Percentiles rank a stretch among this genome's conserved stretches.
phyloP scores from a whole-genome alignment of 2,329 filamentous ascomycete species.

The Verticillium nubilum region DNA sequence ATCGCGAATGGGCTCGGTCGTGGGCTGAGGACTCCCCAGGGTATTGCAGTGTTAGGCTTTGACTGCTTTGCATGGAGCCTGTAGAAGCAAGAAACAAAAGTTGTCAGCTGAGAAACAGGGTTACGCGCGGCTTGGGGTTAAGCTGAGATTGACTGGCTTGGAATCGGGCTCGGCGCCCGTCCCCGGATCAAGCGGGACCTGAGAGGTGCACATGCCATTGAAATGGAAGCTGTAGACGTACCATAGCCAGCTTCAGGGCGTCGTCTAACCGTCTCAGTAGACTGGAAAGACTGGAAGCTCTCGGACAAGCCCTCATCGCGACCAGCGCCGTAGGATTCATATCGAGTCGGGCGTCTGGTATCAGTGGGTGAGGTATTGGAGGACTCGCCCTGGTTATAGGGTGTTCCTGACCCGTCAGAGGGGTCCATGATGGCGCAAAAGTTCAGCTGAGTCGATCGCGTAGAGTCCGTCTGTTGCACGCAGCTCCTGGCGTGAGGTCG shows the following conservation, averaged over 20 bases:
- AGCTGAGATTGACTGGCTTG: conserved; percentile 18
- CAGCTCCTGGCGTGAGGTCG: not conserved
- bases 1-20: conserved; percentile 32
- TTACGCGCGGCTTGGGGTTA: conserved; percentile 7
- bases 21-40: conserved; percentile 30
- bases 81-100: not conserved
- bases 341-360: conserved; percentile 34
- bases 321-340: conserved; percentile 25
- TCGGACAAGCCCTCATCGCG: conserved; percentile 43
- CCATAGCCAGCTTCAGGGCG: conserved; percentile 52
- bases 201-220: not conserved
- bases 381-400: not conserved
- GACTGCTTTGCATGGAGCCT: conserved; percentile 11
- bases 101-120: not conserved
- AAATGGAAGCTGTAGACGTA: conserved; percentile 28
- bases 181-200: not conserved
- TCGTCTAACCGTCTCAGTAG: conserved; percentile 54
- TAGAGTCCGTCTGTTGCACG: not conserved
- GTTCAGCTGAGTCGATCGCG: not conserved
- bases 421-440: not conserved
- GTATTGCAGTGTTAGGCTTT: conserved; percentile 13
- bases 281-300: conserved; percentile 53
- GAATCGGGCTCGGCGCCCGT: conserved; percentile 13
- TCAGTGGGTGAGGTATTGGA: conserved; percentile 27
- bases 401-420: not conserved